Base-by-base conservation (phyloP, 345 rosid genomes). In the Salix brachista region DNA sequence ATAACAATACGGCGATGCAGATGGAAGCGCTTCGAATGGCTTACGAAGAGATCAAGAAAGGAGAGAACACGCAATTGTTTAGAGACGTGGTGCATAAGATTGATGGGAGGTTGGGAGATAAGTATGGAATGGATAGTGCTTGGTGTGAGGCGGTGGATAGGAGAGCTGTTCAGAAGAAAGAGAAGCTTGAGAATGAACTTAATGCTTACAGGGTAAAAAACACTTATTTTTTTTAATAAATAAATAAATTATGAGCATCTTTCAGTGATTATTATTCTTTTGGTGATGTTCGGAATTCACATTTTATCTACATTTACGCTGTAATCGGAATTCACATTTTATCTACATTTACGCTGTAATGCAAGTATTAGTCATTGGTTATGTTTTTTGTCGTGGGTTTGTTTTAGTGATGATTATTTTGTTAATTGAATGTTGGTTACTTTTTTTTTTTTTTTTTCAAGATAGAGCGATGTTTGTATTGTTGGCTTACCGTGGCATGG, bases 11-110 rank as follows among this genome's bases (percentile, higher is more conserved):
- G 0, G 41, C 83, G 87, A 89, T 94, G 91, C 89, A 89, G 86
- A 72, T 87, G 58, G 99, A 96, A 78, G 98, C 98, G 25, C 81
- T 96, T 30, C 84, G 94, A 79, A 92, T 96, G 94, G 98, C 98
- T 30, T 92, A 92, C 71, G 99, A 96, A 11, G 98, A 94, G 84
- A 87, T 90, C 80, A 96, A 92, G 85, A 92, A 88, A 73, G 97
- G 98, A n/a, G 98, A 94, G 93, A 91, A 94, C 85, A 89, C 97
- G 32, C 94, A 85, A 86, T 80, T 91, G 46, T 91, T 89, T 62
- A 87, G 93, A 58, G 99, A 96, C 32, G 92, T 92, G 14, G 97
- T 88, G 56, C 85, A 71, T 74, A 94, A 83, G 88, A 88, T 96
- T 58, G 85, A 80, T 16, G 97, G 97, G 39, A 86, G 83, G 65